These are phyloP conservation scores for Capsella bursapastoris DNA, from an alignment of 345 rosid genomes.

Conservation along the genomic window DNA sequence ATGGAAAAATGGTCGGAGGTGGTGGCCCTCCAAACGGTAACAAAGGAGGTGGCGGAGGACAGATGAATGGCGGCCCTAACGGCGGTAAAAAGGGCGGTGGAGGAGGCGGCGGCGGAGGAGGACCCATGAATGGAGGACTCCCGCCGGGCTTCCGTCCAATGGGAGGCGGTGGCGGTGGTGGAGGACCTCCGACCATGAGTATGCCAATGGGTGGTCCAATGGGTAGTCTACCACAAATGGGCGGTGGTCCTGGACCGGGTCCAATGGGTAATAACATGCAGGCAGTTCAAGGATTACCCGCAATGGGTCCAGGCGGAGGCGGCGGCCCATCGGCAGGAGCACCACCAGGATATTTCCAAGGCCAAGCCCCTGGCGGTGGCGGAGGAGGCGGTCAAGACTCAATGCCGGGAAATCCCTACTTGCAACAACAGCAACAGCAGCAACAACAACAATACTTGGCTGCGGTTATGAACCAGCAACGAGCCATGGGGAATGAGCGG, in stretches of 20 bases:
- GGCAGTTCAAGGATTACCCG: constrained; percentile 87
- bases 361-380: constrained; percentile 61
- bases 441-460: constrained; percentile 69
- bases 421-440: constrained; percentile 60
- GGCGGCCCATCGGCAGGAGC: constrained; percentile 48
- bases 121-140: constrained; percentile 50
- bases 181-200: constrained; percentile 48
- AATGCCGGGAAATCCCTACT: constrained; percentile 74
- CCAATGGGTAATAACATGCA: constrained; percentile 48
- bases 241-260: constrained; percentile 45
- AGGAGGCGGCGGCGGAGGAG: constrained; percentile 49
- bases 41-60: constrained; percentile 55
- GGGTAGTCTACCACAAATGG: constrained; percentile 47
- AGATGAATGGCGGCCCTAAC: constrained; percentile 47
- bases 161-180: constrained; percentile 46
- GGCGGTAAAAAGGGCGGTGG: constrained; percentile 59
- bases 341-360: constrained; percentile 66
- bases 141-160: constrained; percentile 40
- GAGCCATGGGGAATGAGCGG: constrained; percentile 63
- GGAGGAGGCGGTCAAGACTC: constrained; percentile 72
- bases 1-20: constrained; percentile 47
- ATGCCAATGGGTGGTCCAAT: constrained; percentile 52
- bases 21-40: constrained; percentile 47
- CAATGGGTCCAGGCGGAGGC: constrained; percentile 49
- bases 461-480: constrained; percentile 51